A percentile compares a stretch with the other conserved stretches of the same genome.
Conservation (phyloP, 2,329 filamentous ascomycete genomes). For the Fusarium sororula region DNA sequence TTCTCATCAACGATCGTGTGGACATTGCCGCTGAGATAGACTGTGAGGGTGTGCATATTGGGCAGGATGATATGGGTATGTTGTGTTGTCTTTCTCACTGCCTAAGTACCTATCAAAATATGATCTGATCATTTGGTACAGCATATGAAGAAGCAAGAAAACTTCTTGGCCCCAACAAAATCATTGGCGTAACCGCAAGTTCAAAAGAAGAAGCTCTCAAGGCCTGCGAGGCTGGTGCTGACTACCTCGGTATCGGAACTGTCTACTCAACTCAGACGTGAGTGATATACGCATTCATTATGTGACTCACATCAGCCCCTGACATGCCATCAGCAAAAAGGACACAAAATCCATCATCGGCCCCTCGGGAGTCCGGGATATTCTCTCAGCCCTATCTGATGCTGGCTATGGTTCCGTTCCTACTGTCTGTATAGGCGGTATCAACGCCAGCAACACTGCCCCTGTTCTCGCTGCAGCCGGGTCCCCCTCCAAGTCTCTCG, state of each 20-base stretch:
- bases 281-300: constrained; percentile 38
- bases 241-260: constrained; percentile 92
- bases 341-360: constrained; percentile 78
- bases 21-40: constrained; percentile 87
- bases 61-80: constrained; percentile 90
- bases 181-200: constrained; percentile 90
- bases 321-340: constrained; percentile 68
- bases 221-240: constrained; percentile 79
- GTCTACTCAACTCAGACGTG: constrained; percentile 86
- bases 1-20: constrained; percentile 92
- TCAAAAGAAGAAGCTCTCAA: constrained; percentile 75
- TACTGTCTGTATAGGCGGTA: constrained; percentile 88
- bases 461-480: constrained; percentile 76
- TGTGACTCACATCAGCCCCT: not conserved
- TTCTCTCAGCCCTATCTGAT: constrained; percentile 64
- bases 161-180: constrained; percentile 78
- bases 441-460: constrained; percentile 80
- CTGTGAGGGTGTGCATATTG: constrained; percentile 92
- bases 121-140: constrained; percentile 18
- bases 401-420: constrained; percentile 57
- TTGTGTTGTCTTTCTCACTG: constrained; percentile 42
- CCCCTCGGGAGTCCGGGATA: constrained; percentile 62
- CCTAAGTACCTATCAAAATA: not conserved
- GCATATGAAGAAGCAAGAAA: constrained; percentile 65
- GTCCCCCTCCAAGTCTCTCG: constrained; percentile 65